These are phyloP conservation scores for Penicillium psychrofluorescens DNA, from an alignment of 495 filamentous ascomycete genomes.

Conservation along the genomic window DNA sequence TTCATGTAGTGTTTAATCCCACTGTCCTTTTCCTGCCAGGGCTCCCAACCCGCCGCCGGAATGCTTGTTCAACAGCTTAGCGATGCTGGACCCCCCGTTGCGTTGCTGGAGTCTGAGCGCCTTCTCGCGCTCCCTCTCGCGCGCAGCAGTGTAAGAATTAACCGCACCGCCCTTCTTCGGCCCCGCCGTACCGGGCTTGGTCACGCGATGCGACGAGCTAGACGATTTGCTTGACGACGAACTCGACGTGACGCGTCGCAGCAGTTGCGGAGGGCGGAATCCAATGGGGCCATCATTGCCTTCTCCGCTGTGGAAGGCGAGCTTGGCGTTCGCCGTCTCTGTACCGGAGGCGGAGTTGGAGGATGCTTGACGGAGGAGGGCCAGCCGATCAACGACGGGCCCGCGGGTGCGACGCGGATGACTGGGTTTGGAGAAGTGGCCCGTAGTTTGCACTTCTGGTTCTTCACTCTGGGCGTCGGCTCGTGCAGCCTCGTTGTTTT, in stretches of 20 bases:
- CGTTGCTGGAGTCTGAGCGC: slow-evolving; percentile 44
- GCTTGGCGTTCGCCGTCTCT: slow-evolving; percentile 30
- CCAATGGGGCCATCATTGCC: slow-evolving; percentile 29
- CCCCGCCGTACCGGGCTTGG: slow-evolving; percentile 39
- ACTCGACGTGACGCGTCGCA: slow-evolving; percentile 69
- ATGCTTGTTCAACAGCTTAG: slow-evolving; percentile 32
- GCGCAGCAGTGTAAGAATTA: slow-evolving; percentile 75
- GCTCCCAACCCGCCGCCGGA: slow-evolving; percentile 23
- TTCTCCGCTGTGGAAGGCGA: slow-evolving; percentile 55
- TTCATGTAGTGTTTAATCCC: slow-evolving; percentile 20
- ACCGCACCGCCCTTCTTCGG: slow-evolving; percentile 66
- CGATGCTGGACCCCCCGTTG: slow-evolving; percentile 25
- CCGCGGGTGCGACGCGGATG: slow-evolving; percentile 45
- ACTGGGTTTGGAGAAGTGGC: slow-evolving; percentile 26
- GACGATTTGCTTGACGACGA: slow-evolving; percentile 21
- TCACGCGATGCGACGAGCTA: slow-evolving; percentile 26
- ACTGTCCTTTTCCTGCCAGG: slow-evolving; percentile 27
- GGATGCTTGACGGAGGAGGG: slow-evolving; percentile 61
- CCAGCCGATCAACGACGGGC: slow-evolving; percentile 72
- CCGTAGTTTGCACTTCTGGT: slow-evolving; percentile 17
- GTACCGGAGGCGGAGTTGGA: slow-evolving; percentile 43
- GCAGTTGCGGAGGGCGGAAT: slow-evolving; percentile 71
- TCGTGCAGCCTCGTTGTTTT: slow-evolving; percentile 31
- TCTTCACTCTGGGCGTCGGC: slow-evolving; percentile 28
- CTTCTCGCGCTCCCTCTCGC: slow-evolving; percentile 61